These are phyloP conservation scores for Schizochytrium sp. DNA, from an alignment of 108 stramenopile species.

Conservation along the genomic window DNA sequence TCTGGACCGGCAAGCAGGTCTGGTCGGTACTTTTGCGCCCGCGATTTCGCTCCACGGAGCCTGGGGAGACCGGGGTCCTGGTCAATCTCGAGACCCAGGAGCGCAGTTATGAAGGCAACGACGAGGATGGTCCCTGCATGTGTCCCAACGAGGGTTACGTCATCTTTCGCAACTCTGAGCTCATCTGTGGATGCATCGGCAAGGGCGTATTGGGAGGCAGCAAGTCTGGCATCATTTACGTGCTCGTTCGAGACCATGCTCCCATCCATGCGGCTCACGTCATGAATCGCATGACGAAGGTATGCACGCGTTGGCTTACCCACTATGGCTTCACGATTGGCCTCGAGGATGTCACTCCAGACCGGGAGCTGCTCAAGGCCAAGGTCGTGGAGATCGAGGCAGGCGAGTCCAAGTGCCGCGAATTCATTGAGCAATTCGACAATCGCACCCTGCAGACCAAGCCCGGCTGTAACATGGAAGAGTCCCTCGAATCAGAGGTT, in stretches of 20 bases:
- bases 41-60: conserved; percentile 35
- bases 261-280: conserved; percentile 57
- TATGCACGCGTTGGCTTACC: conserved; percentile 80
- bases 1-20: conserved; percentile 98
- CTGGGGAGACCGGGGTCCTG: conserved; percentile 5
- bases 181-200: conserved; percentile 82
- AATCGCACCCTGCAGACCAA: conserved; percentile 73
- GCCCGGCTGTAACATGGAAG: conserved; percentile 85
- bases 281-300: conserved; percentile 88
- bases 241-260: conserved; percentile 74
- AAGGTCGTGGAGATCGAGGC: conserved; percentile 40
- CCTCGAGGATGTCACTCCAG: conserved; percentile 93
- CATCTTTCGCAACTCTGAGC: conserved; percentile 75
- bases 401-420: conserved; percentile 55
- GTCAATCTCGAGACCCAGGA: conserved; percentile 83
- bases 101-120: conserved; percentile 64
- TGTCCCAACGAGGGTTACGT: conserved; percentile 93
- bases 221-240: conserved; percentile 86
- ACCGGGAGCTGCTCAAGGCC: conserved; percentile 51
- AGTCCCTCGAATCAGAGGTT: conserved; percentile 84
- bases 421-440: conserved; percentile 70
- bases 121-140: conserved; percentile 34
- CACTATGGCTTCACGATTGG: conserved; percentile 89
- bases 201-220: conserved; percentile 92
- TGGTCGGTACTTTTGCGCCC: conserved; percentile 75